Evolutionary conservation across 371 early-diverging fungal genomes (phyloP).

Genomic region (Chytridium lagenaria): DNA sequence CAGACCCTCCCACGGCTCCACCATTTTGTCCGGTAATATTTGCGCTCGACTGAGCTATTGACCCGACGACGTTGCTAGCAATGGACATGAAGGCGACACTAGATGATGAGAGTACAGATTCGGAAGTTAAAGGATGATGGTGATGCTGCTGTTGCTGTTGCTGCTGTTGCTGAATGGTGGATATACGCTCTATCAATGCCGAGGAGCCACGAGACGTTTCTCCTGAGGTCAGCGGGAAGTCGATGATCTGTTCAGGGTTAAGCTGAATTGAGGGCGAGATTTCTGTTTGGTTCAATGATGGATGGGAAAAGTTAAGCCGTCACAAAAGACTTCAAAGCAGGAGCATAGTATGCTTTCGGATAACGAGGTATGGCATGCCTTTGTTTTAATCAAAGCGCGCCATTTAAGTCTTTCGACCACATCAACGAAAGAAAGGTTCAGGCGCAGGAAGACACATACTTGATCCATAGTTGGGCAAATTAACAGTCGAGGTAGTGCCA

Average conservation of each 20-base stretch:
- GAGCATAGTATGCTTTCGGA: background rate
- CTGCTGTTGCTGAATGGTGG: background rate
- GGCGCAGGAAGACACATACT: too few relatives aligned
- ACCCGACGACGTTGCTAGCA: background rate
- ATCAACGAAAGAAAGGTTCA: too few relatives aligned
- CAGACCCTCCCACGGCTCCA: background rate
- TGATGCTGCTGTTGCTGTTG: background rate
- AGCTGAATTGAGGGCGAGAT: conserved; percentile 3
- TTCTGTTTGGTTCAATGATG: background rate
- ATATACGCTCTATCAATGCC: background rate
- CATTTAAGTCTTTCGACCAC: too few relatives aligned
- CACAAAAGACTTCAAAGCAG: background rate
- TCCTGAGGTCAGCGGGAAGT: background rate
- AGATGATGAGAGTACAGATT: background rate
- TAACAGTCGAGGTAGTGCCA: background rate
- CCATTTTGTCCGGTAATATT: background rate
- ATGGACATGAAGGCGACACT: background rate
- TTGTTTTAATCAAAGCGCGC: background rate
- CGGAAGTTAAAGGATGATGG: background rate
- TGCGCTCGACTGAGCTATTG: background rate
- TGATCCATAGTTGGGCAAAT: conserved; percentile 5
- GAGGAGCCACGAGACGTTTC: background rate
- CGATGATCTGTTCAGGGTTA: conserved; percentile 12
- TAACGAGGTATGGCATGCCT: background rate
- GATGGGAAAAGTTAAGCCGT: background rate